A percentile compares a stretch with the other conserved stretches of the same genome.
These are phyloP conservation scores for Lichtheimia ramosa DNA, from an alignment of 371 early-diverging fungal species.

Conservation along the genomic window DNA sequence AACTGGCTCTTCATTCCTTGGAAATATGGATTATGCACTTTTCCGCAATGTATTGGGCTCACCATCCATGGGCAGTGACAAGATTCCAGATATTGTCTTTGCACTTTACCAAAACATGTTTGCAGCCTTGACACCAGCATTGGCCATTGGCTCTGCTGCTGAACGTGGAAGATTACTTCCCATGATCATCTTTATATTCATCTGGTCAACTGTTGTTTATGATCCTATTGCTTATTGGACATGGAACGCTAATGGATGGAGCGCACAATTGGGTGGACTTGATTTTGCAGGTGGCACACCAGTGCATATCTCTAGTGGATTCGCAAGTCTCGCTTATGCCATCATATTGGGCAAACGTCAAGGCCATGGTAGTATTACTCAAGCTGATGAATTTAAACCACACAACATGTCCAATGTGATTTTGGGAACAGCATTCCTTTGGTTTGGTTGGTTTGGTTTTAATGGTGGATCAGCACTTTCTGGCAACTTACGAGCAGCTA, in stretches of 20 bases:
- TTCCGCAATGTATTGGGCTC: slow-evolving; percentile 58
- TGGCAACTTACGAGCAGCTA: slow-evolving; percentile 80
- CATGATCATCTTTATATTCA: slow-evolving; percentile 82
- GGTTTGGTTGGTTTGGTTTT: slow-evolving; percentile 90
- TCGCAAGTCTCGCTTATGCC: slow-evolving; percentile 86
- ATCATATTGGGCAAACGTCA: slow-evolving; percentile 79
- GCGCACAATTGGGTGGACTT: slow-evolving; percentile 65
- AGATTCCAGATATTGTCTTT: slow-evolving; percentile 72
- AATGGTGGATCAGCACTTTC: slow-evolving; percentile 87
- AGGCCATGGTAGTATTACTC: slow-evolving; percentile 53
- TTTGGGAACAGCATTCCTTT: slow-evolving; percentile 82
- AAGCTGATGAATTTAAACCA: slow-evolving; percentile 69
- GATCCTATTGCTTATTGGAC: slow-evolving; percentile 90
- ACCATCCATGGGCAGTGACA: slow-evolving; percentile 55
- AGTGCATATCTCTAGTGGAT: slow-evolving; percentile 90
- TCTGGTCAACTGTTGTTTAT: slow-evolving; percentile 93
- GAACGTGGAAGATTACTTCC: slow-evolving; percentile 89
- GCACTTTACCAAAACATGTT: slow-evolving; percentile 73
- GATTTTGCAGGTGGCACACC: slow-evolving; percentile 93
- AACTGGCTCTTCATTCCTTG: slow-evolving; percentile 64
- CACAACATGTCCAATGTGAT: slow-evolving; percentile 91
- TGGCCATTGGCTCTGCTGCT: slow-evolving; percentile 90
- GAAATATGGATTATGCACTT: slow-evolving; percentile 76
- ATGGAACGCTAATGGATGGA: slow-evolving; percentile 88
- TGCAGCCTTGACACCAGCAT: slow-evolving; percentile 84